Evolutionary conservation across 805 yeast species (phyloP).

Genomic region (Starmera quercuum): DNA sequence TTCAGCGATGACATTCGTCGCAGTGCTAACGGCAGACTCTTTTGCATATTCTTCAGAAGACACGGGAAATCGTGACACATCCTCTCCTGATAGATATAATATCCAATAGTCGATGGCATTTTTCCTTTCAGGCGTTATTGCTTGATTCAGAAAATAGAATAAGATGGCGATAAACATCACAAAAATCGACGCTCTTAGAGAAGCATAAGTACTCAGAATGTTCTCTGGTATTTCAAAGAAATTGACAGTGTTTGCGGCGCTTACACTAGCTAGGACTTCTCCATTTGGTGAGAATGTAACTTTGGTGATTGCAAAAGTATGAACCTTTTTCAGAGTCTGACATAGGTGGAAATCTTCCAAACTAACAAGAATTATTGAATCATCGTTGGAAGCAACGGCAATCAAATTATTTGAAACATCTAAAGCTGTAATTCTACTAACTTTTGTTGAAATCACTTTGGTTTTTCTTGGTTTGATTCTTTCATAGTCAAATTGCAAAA

Average conservation of each 20-base stretch:
- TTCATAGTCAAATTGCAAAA: conserved; percentile 15
- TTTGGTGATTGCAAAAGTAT: conserved; percentile 70
- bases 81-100: not conserved
- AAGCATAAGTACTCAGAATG: conserved; percentile 14
- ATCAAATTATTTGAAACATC: conserved; percentile 32
- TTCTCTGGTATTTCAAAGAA: conserved; percentile 53
- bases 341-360: conserved; percentile 42
- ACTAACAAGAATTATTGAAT: conserved; percentile 52
- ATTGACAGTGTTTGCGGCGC: conserved; percentile 70
- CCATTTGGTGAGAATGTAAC: conserved; percentile 67
- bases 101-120: not conserved
- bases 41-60: conserved; percentile 1
- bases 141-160: conserved; percentile 3
- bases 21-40: too few relatives aligned
- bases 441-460: conserved; percentile 34
- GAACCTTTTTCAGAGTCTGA: conserved; percentile 54
- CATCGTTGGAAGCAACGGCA: conserved; percentile 46
- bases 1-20: too few relatives aligned
- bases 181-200: conserved; percentile 5
- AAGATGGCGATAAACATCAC: conserved; percentile 4
- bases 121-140: conserved; percentile 11
- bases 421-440: conserved; percentile 50
- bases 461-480: conserved; percentile 28
- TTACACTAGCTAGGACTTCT: conserved; percentile 56
- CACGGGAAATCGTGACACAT: too few relatives aligned